phyloP scores from a whole-genome alignment of 108 stramenopile genomes.

The Fragilaria radians region DNA sequence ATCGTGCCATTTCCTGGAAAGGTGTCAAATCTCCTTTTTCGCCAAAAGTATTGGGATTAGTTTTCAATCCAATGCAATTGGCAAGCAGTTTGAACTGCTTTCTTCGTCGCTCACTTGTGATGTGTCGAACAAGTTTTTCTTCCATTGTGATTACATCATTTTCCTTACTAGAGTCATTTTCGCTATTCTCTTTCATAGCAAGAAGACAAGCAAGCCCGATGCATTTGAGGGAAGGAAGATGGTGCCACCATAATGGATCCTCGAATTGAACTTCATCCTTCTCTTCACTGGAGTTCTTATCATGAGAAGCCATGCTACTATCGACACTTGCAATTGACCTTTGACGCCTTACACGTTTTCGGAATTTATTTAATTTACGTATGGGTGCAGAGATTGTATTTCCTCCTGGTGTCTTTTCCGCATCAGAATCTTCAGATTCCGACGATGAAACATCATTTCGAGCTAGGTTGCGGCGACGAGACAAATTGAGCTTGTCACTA shows the following conservation, averaged over 20 bases:
- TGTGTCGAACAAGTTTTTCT: constrained; percentile 13
- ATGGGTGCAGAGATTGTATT: background rate
- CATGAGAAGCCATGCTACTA: background rate
- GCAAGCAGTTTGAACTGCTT: constrained; percentile 56
- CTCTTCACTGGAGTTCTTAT: constrained; percentile 7
- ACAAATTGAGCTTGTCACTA: background rate
- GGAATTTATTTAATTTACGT: background rate
- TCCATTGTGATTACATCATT: background rate
- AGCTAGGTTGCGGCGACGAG: background rate
- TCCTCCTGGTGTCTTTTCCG: background rate
- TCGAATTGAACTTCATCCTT: constrained; percentile 79
- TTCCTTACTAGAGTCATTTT: background rate
- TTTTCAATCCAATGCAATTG: constrained; percentile 72
- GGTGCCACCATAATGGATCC: constrained; percentile 86
- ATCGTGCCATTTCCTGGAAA: constrained; percentile 45
- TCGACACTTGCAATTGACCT: background rate
- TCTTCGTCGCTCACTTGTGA: constrained; percentile 35
- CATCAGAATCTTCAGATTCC: constrained; percentile 21
- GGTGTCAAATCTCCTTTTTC: constrained; percentile 45
- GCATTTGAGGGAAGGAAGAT: constrained; percentile 79
- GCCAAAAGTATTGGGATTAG: constrained; percentile 33
- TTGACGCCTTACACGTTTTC: background rate
- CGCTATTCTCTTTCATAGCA: constrained; percentile 20
- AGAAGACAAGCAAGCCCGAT: constrained; percentile 74
- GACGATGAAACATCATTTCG: constrained; percentile 1